Evolutionary conservation across 2,329 filamentous ascomycete genomes (phyloP).

Genomic region (Aspergillus persii): DNA sequence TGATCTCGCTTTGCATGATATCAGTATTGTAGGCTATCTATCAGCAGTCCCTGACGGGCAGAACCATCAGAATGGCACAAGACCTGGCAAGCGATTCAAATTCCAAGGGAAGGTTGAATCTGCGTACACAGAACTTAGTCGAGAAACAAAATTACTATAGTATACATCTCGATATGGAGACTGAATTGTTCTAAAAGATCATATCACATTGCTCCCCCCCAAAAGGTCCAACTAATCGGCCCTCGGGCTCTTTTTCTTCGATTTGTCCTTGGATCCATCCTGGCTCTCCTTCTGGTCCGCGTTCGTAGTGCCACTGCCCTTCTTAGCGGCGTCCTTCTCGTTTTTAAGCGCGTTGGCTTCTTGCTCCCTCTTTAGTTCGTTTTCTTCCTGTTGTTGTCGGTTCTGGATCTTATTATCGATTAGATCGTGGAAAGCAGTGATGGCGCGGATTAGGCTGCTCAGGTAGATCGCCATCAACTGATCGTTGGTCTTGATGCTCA

Average conservation of each 20-base stretch:
- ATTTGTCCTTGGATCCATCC: slow-evolving; percentile 58
- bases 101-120: not conserved
- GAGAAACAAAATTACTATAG: slow-evolving; percentile 20
- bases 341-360: slow-evolving; percentile 64
- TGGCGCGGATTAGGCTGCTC: slow-evolving; percentile 92
- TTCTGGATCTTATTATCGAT: slow-evolving; percentile 99
- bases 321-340: slow-evolving; percentile 59
- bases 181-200: slow-evolving; percentile 26
- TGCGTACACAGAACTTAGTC: not conserved
- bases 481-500: slow-evolving; percentile 99
- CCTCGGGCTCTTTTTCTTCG: slow-evolving; percentile 52
- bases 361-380: slow-evolving; percentile 75
- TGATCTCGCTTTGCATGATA: not conserved
- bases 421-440: slow-evolving; percentile 97
- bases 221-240: slow-evolving; percentile 9
- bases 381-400: slow-evolving; percentile 92
- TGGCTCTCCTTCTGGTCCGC: slow-evolving; percentile 57
- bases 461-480: slow-evolving; percentile 98
- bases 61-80: not conserved
- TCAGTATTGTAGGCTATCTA: too few species aligned
- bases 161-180: slow-evolving; percentile 26
- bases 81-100: not conserved
- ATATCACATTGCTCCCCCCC: slow-evolving; percentile 23
- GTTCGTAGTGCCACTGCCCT: slow-evolving; percentile 44
- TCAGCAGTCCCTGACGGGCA: too few species aligned